Evolutionary conservation across 306 rosid species (phyloP).

Genomic region (Gynostemma pentaphyllum): DNA sequence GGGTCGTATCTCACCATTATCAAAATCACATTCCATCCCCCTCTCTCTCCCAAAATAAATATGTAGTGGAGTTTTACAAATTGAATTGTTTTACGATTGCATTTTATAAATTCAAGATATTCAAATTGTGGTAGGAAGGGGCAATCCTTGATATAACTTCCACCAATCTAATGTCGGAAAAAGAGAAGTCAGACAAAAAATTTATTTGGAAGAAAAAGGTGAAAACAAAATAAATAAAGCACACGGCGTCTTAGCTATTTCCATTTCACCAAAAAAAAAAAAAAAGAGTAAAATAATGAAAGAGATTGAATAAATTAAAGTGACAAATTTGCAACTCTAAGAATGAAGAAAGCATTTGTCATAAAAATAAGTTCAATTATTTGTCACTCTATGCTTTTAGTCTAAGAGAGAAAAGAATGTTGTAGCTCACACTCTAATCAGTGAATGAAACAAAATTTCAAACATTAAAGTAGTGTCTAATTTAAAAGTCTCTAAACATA

Average conservation of each 20-base stretch:
- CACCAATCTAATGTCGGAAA: background rate
- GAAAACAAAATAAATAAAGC: background rate
- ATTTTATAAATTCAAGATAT: background rate
- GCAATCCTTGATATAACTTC: background rate
- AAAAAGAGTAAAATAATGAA: background rate
- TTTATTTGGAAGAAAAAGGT: background rate
- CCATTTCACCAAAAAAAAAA: too few species aligned
- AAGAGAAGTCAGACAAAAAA: background rate
- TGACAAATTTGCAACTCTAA: background rate
- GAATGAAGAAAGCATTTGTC: background rate
- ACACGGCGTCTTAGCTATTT: background rate
- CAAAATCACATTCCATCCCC: too few species aligned
- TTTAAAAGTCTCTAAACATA: too few species aligned
- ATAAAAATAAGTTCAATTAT: background rate
- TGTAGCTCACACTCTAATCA: background rate
- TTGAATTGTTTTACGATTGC: background rate
- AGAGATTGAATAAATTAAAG: background rate
- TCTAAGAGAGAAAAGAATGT: background rate
- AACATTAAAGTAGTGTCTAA: too few species aligned
- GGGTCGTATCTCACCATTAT: too few species aligned
- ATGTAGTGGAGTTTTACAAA: too few species aligned
- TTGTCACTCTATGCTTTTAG: background rate
- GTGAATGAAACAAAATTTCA: background rate
- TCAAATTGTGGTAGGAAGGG: background rate
- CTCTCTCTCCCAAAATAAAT: too few species aligned